phyloP scores from a whole-genome alignment of 2,329 filamentous ascomycete genomes.

The Colletotrichum sidae region DNA sequence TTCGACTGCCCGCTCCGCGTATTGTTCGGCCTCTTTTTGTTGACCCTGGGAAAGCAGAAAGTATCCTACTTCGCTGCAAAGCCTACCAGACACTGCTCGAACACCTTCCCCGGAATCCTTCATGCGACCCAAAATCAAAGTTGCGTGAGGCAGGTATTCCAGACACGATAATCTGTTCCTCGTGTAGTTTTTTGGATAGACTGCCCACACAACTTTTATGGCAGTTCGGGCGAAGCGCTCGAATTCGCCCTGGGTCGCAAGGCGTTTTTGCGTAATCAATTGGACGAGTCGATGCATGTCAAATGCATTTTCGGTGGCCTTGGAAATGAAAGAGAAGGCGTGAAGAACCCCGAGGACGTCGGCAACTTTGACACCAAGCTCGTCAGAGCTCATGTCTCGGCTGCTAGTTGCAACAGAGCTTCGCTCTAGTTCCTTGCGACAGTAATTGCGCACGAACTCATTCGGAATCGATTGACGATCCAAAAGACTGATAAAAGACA shows the following conservation, averaged over 20 bases:
- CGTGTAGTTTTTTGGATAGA: rapidly evolving
- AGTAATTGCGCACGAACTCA: slow-evolving; percentile 43
- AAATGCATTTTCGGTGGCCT: slow-evolving; percentile 35
- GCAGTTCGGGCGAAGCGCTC: no score
- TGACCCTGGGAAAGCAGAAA: neutral
- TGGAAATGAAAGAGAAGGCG: slow-evolving; percentile 43
- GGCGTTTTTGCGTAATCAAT: slow-evolving; percentile 46
- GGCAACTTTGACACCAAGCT: slow-evolving; percentile 1
- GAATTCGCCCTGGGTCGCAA: slow-evolving; percentile 7
- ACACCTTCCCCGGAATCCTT: no score
- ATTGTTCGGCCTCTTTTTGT: neutral
- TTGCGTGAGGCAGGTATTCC: neutral
- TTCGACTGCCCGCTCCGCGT: neutral
- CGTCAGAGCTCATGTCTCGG: neutral
- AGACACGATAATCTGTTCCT: neutral
- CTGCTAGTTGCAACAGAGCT: no score
- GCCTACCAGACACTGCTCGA: neutral
- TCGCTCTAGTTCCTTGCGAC: slow-evolving; percentile 8
- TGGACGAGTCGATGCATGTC: slow-evolving; percentile 51
- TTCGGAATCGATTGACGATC: slow-evolving; percentile 50
- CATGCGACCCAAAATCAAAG: neutral
- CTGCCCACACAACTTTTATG: slow-evolving; percentile 26
- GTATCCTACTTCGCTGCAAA: rapidly evolving
- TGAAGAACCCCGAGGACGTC: slow-evolving; percentile 36
- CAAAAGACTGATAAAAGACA: slow-evolving; percentile 60